A percentile compares a stretch with the other conserved stretches of the same genome.
Conservation (phyloP, 177 flowering plant genomes). For the Vitis hybrid region DNA sequence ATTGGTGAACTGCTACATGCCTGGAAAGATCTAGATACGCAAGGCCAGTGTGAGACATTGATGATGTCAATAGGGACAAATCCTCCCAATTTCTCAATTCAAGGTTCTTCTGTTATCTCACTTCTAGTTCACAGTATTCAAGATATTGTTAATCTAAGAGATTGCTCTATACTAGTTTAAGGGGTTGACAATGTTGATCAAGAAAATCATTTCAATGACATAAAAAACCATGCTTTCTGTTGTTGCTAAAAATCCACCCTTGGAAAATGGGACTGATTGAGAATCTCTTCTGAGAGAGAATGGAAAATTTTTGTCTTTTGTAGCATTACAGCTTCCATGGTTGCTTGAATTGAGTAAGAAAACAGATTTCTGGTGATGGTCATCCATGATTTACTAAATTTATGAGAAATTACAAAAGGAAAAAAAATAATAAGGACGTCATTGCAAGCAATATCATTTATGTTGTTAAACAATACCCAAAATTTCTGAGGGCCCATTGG, state of each 20-base stretch:
- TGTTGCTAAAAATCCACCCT: constrained; percentile 53
- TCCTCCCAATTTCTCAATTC: no score
- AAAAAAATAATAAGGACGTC: no score
- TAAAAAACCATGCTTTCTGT: constrained; percentile 36
- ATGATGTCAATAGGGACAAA: no score
- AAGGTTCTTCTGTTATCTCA: no score
- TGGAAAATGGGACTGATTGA: constrained; percentile 45
- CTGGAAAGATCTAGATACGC: no score
- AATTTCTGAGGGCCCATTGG: no score
- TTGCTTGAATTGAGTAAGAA: constrained; percentile 66
- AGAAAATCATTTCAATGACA: constrained; percentile 30
- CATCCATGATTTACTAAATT: no score
- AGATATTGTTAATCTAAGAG: constrained; percentile 25
- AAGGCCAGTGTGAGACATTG: no score
- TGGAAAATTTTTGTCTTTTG: constrained; percentile 69
- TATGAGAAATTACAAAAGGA: no score
- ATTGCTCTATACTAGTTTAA: constrained; percentile 33
- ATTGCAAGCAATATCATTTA: no score
- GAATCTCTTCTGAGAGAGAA: constrained; percentile 62
- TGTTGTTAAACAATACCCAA: no score
- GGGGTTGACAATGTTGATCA: constrained; percentile 32
- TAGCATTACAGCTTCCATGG: constrained; percentile 82
- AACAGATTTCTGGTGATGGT: constrained; percentile 10
- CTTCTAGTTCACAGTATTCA: constrained; percentile 3
- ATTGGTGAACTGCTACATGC: no score